Evolutionary conservation across 2,329 filamentous ascomycete species (phyloP), one percentile per base, ranked within the genome.

Genomic region (Colletotrichum godetiae): DNA sequence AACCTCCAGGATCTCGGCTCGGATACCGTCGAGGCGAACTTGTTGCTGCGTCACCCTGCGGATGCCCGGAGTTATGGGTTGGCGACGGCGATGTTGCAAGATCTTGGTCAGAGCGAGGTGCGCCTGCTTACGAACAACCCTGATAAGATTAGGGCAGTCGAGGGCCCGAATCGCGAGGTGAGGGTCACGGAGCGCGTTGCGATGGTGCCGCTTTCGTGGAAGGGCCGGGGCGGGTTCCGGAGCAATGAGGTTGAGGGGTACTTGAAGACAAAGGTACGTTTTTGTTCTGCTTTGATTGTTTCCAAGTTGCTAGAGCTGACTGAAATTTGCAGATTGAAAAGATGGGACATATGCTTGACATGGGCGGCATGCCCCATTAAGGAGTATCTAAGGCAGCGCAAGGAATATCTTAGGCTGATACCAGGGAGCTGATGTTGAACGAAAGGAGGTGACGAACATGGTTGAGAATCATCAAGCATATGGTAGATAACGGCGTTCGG

Each of bases 1-100:
- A 99, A 99, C 80, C 87, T 99, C 56, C 97, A 99, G 82, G 97
- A 99, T 83, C 86, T 99, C 31, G 97, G 97, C 0, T 95, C 94
- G n/a, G 97, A 99, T 83, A 99, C 97, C 0, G 97, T 98, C 46
- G 95, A 99, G 84, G 97, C 97, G 2, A 99, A 99, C 79, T 84
- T 99, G 58, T 82, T 98, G 29, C 86, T 99, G 55, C 88, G 97
- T 57, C 97, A 99, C 82, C 97, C 97, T 0, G 97, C 97, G 1
- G 97, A 99, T 82, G 97, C 97, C 27, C 88, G 97, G 67, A 98
- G 94, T 78, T 99, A 99, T 79, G 97, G 97, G 1, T 85, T 99
- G n/a, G 97, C 97, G 2, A 99, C 97, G 1, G 95, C 96, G 0
- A 98, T 99, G 89, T 86, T 99, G 67, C 87, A 92, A 74, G 97